Base-by-base conservation (phyloP, 371 early-diverging fungal genomes). In the Sporodiniella umbellata region DNA sequence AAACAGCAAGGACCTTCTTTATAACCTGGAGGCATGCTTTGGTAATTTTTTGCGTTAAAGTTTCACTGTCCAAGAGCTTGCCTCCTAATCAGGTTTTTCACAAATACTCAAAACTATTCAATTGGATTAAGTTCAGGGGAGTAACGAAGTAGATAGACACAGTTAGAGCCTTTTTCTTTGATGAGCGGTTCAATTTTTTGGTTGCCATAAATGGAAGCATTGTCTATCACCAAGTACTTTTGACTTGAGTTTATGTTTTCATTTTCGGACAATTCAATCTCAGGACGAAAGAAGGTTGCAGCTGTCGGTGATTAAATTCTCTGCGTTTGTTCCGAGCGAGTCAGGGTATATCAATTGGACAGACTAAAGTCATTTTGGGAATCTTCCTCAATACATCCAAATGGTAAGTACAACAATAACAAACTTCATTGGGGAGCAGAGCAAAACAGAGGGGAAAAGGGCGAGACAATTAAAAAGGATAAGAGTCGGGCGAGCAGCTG, bases 381-480 rank as follows among this genome's bases (percentile, higher is more conserved):
- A 51, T 56, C 57, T 56, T 56, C 57, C 57, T 56, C 47, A 56
- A 56, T 56, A 56, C 43, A 56, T 56, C 51, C 51, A 56, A 56
- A 56, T 56, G 56, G 56, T 56, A 56, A 56, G 31, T 50, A 45
- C 30, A 40, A 12, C 30, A 28, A 42, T 3, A 49, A n/a, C 3
- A 8, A 15, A 30, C 8, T 31, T 3, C 6, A 45, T 24, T 26
- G 21, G 37, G 22, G 21, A 8, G 22, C 12, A 11, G 21, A 40
- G 42, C 39, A 19, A 12, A 25, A n/a, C n/a, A 8, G 25, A 1
- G 33, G 11, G 24, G 38, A 15, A 33, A 38, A n/a, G 23, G 1
- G 18, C 15, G 12, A 17, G 26, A 28, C 4, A 12, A 33, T 18
- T 42, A 23, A n/a, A 15, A 18, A 28, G 8, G n/a, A n/a, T n/a